These are phyloP conservation scores for Flaveria floridana DNA, from an alignment of 140 eudicot genomes.

Conservation along the genomic window DNA sequence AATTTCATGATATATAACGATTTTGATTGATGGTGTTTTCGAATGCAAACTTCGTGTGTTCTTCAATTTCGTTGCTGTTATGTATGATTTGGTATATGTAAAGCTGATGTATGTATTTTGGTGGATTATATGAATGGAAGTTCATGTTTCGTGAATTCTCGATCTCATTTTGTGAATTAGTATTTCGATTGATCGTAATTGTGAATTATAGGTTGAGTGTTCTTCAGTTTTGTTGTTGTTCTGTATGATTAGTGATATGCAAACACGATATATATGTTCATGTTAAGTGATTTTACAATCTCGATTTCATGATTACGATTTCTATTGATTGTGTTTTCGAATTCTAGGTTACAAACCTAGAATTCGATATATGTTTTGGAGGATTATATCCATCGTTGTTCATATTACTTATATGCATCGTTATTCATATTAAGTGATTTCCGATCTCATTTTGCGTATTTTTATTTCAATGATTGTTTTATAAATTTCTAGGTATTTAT, in stretches of 20 bases:
- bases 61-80: too few relatives aligned
- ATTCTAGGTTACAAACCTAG: background rate
- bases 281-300: background rate
- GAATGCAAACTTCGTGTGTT: too few relatives aligned
- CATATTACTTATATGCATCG: background rate
- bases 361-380: too few relatives aligned
- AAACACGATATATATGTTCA: too few relatives aligned
- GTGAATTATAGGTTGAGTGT: background rate
- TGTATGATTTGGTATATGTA: too few relatives aligned
- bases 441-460: background rate
- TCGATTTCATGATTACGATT: background rate
- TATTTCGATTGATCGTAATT: background rate
- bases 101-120: too few relatives aligned
- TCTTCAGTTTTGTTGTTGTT: background rate
- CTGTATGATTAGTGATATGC: background rate
- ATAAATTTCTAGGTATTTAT: background rate
- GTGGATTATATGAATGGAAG: too few relatives aligned
- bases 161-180: too few relatives aligned
- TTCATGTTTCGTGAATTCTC: too few relatives aligned
- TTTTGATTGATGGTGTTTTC: too few relatives aligned
- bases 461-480: background rate
- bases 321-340: background rate
- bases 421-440: background rate
- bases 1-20: too few relatives aligned
- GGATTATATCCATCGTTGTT: background rate